Base-by-base conservation (phyloP, 2,329 filamentous ascomycete genomes). In the Aschersonia sp. region DNA sequence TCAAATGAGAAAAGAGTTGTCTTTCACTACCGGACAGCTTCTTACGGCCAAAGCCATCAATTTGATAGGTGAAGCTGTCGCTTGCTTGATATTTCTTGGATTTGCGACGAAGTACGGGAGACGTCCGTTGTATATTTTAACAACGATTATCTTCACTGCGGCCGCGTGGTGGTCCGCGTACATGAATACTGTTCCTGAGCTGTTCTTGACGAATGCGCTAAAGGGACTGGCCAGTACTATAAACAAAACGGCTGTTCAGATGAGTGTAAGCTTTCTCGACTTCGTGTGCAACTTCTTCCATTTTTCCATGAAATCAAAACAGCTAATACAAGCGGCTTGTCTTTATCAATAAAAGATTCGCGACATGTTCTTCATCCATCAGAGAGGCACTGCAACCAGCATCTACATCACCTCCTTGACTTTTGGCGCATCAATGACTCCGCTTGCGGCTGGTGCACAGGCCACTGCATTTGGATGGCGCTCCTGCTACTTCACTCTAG, bases 191-290 rank as follows among this genome's bases (percentile, higher is more conserved):
- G 46, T 52, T 30, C 28, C 50, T 2, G 56, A 63, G 40, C 30
- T 63, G n/a, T 56, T 57, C 9, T 4, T 55, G 2, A 58, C 54
- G 3, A 55, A 56, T 30, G 20, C 61, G 0, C 49, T 64, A 0
- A 58, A 59, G 5, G 65, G 66, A 0, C 47, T 69, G 12, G 61
- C 63, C 1, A 65, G 63, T 4, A 61, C 65, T 2, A 61, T 62
- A 1, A 68, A 67, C n/a, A 65, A 68, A 43, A 61, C 63, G 1
- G 59, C 63, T 10, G 59, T 59, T 0, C 62, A 67, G 43, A 67
- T 69, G 52, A 69, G 62, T 1, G 60, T 61, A 5, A 51, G 54
- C 40, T 2, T 1, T 28, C 10, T 9, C n/a, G n/a, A n/a, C n/a
- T n/a, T n/a, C n/a, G n/a, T n/a, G n/a, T n/a, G n/a, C n/a, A n/a